These are phyloP conservation scores for Leptomonas seymouri DNA, from an alignment of 208 protist genomes.

Conservation along the genomic window DNA sequence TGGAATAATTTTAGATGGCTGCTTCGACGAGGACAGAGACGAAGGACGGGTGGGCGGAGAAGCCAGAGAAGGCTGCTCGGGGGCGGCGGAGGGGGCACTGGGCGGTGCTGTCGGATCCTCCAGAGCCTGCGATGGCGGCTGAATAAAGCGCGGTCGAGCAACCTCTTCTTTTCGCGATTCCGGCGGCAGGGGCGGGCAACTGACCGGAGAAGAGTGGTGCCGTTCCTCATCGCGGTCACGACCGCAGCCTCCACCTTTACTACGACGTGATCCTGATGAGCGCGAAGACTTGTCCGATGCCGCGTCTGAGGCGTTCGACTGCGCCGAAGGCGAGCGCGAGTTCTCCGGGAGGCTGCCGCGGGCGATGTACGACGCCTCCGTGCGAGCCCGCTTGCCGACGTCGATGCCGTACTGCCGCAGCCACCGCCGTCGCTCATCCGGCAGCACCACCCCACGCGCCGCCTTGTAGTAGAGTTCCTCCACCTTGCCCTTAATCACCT, in stretches of 20 bases:
- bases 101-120: conserved; percentile 19
- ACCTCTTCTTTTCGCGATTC: background rate
- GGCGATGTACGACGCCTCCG: conserved; percentile 57
- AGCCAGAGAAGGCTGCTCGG: background rate
- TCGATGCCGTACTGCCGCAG: conserved; percentile 81
- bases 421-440: conserved; percentile 82
- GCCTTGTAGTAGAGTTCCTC: conserved; percentile 91
- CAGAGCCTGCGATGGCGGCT: conserved; percentile 10
- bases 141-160: conserved; percentile 25
- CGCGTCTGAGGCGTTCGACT: conserved; percentile 7
- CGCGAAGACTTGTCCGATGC: background rate
- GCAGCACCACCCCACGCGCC: conserved; percentile 69
- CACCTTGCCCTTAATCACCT: conserved; percentile 73
- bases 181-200: conserved; percentile 2
- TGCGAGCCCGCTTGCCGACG: conserved; percentile 69
- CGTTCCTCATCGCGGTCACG: background rate
- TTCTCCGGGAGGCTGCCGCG: conserved; percentile 36
- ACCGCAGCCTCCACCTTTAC: background rate
- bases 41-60: background rate
- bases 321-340: conserved; percentile 20
- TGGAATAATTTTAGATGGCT: conserved; percentile 45
- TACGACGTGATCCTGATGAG: conserved; percentile 8
- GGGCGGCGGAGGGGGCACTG: background rate
- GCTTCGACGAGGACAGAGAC: background rate
- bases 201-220: background rate